A percentile compares a stretch with the other conserved stretches of the same genome.
phyloP scores from a whole-genome alignment of 192 early-diverging fungal genomes.

The Obelidium mucronatum region DNA sequence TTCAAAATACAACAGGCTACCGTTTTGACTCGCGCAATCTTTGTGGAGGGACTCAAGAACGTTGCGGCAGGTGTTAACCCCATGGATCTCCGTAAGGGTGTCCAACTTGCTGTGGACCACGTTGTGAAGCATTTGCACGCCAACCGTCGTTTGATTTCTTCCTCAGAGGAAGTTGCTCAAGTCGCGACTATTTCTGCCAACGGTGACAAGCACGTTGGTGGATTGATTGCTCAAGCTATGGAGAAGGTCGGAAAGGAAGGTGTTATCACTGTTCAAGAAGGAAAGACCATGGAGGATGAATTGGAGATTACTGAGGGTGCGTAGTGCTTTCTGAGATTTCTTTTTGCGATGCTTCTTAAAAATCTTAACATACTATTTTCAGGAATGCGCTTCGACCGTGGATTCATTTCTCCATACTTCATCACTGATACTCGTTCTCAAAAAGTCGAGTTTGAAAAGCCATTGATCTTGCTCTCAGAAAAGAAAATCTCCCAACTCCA shows the following conservation, averaged over 20 bases:
- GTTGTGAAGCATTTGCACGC: conserved; percentile 93
- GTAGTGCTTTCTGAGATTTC: conserved; percentile 17
- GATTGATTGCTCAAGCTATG: conserved; percentile 98
- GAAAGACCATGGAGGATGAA: conserved; percentile 99
- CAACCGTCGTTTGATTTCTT: conserved; percentile 92
- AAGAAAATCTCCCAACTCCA: conserved; percentile 96
- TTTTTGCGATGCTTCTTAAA: too few relatives aligned
- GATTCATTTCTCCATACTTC: conserved; percentile 99
- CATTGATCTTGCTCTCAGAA: conserved; percentile 96
- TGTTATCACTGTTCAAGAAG: conserved; percentile 99
- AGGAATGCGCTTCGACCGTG: conserved; percentile 99
- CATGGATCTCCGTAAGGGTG: conserved; percentile 96
- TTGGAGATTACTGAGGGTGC: conserved; percentile 97
- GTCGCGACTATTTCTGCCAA: conserved; percentile 99
- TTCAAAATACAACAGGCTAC: conserved; percentile 53
- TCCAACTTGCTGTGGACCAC: conserved; percentile 90
- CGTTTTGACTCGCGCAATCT: conserved; percentile 97
- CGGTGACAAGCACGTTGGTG: conserved; percentile 96
- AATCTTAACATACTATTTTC: too few relatives aligned
- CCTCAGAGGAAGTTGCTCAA: conserved; percentile 96
- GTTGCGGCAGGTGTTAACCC: conserved; percentile 99
- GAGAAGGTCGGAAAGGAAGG: conserved; percentile 99
- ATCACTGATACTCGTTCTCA: conserved; percentile 98
- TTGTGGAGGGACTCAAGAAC: conserved; percentile 98
- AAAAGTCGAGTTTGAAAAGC: conserved; percentile 99